phyloP scores from a whole-genome alignment of 352 stramenopile genomes.

The Aphanomyces cochlioides region DNA sequence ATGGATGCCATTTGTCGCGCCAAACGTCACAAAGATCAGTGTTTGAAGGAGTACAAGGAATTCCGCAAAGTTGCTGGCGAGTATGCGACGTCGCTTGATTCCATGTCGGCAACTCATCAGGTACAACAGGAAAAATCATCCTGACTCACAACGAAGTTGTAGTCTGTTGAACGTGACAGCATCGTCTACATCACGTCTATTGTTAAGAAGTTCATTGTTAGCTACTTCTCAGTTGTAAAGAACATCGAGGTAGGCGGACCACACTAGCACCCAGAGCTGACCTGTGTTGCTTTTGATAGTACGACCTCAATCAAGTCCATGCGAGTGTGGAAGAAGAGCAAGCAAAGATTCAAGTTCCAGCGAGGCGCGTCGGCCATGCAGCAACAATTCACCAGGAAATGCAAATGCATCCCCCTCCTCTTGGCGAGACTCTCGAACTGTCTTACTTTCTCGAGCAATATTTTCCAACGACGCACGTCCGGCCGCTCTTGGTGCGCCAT shows the following conservation, averaged over 20 bases:
- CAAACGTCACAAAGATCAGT: slow-evolving; percentile 13
- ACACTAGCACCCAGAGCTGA: background rate
- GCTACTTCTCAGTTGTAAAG: slow-evolving; percentile 27
- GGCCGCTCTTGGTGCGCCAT: slow-evolving; percentile 23
- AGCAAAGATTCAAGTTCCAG: background rate
- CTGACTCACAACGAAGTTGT: background rate
- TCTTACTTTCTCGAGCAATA: slow-evolving; percentile 28
- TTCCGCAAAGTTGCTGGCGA: slow-evolving; percentile 26
- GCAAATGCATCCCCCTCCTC: slow-evolving; percentile 10
- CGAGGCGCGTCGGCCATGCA: background rate
- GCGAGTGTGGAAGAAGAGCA: slow-evolving; percentile 17
- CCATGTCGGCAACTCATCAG: slow-evolving; percentile 20
- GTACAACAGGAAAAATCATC: background rate
- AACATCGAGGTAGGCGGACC: slow-evolving; percentile 3
- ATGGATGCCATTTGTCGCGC: slow-evolving; percentile 6
- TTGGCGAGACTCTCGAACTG: slow-evolving; percentile 17
- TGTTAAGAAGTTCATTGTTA: slow-evolving; percentile 26
- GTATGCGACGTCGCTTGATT: slow-evolving; percentile 18
- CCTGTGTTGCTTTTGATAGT: slow-evolving; percentile 4
- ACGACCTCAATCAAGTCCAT: slow-evolving; percentile 22
- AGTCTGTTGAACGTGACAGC: slow-evolving; percentile 20
- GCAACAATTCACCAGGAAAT: slow-evolving; percentile 21
- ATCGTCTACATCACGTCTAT: slow-evolving; percentile 4
- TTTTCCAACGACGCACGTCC: slow-evolving; percentile 13
- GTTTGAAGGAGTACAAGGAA: slow-evolving; percentile 10